Percentiles rank a stretch among this genome's conserved stretches.
phyloP scores from a whole-genome alignment of 106 monocot genomes.

The Phalaenopsis equestris region DNA sequence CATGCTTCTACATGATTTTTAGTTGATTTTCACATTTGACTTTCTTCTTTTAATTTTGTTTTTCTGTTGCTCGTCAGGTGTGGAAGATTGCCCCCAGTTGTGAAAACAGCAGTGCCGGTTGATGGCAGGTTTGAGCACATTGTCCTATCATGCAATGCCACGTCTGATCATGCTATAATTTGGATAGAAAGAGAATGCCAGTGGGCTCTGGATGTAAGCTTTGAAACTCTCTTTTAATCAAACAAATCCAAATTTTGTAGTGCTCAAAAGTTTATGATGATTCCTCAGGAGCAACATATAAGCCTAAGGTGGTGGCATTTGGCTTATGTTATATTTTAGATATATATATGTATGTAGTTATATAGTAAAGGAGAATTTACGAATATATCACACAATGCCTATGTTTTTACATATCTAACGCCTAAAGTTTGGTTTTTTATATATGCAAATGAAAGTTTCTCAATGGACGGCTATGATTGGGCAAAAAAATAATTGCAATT shows the following conservation, averaged over 20 bases:
- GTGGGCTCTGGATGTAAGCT: conserved; percentile 71
- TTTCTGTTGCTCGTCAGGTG: conserved; percentile 26
- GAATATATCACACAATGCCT: too few relatives aligned
- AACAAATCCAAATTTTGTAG: not conserved
- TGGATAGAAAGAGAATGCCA: conserved; percentile 87
- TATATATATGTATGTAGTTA: not conserved
- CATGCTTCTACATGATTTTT: too few relatives aligned
- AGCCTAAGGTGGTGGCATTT: not conserved
- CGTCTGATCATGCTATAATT: conserved; percentile 91
- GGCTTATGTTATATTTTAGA: not conserved
- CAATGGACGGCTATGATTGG: too few relatives aligned
- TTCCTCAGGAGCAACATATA: not conserved
- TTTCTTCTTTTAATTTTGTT: not conserved
- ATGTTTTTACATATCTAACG: too few relatives aligned
- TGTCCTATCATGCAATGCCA: conserved; percentile 95
- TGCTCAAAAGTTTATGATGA: not conserved
- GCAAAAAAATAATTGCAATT: too few relatives aligned
- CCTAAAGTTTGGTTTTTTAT: too few relatives aligned
- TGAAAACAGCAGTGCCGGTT: conserved; percentile 89
- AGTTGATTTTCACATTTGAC: not conserved
- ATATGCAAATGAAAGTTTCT: too few relatives aligned
- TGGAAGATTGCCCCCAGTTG: conserved; percentile 76
- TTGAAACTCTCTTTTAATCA: not conserved
- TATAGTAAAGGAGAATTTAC: too few relatives aligned
- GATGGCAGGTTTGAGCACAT: conserved; percentile 94